phyloP scores from a whole-genome alignment of 225 moss, liverwort and hornwort genomes.

The Marchantia paleacea region DNA sequence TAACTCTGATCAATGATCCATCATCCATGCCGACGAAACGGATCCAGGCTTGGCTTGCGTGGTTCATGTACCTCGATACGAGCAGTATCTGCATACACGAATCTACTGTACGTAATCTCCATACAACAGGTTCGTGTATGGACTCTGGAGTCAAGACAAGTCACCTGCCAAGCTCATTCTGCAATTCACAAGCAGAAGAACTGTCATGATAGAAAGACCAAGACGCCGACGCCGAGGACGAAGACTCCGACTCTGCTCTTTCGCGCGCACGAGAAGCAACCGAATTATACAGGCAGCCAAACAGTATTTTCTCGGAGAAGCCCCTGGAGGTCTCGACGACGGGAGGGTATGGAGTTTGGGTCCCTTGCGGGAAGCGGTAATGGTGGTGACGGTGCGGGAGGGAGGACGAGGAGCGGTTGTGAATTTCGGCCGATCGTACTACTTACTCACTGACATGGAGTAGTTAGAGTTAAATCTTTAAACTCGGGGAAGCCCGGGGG shows the following conservation, averaged over 20 bases:
- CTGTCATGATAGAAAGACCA: neutral
- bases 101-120: neutral
- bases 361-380: too few relatives aligned
- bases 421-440: slow-evolving; percentile 12
- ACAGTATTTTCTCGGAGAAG: neutral
- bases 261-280: neutral
- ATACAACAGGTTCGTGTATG: neutral
- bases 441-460: neutral
- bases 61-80: slow-evolving; percentile 7
- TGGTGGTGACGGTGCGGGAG: neutral
- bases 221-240: too few relatives aligned
- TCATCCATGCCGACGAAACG: neutral
- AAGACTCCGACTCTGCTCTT: neutral
- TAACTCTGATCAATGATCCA: neutral
- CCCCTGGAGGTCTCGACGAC: neutral
- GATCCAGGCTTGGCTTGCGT: too few relatives aligned
- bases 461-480: slow-evolving; percentile 8
- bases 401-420: neutral
- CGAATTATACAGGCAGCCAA: neutral
- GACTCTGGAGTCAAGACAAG: neutral
- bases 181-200: neutral
- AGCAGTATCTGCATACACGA: neutral
- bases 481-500: neutral
- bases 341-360: neutral
- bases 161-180: neutral